Evolutionary conservation across 139 green algal species (phyloP), one percentile per base, ranked within the genome.

Genomic region (Chlamydomonas incerta): DNA sequence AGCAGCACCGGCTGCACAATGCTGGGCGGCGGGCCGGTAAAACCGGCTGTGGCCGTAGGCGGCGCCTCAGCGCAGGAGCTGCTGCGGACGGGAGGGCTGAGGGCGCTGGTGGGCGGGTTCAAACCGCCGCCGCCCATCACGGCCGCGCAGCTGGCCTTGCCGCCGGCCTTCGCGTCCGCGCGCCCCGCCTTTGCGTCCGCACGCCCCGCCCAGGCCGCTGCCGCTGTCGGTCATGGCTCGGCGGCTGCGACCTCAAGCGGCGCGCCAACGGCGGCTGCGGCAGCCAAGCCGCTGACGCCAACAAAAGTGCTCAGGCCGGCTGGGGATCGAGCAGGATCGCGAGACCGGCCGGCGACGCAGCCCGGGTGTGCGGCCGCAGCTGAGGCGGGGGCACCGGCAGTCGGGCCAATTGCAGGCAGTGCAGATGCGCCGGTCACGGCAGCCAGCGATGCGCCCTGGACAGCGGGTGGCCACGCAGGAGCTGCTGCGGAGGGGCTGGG

Each of bases 71-170:
- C 74, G 1, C 28, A 57, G 50, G 72, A 80, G 72, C 74, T 82
- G 24, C 74, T 82, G 26, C 74, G 74, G 3, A 35, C 34, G 8
- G 57, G 14, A 2, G 74, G 74, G 11, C 34, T 37, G 33, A 24
- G 57, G 8, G 74, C 74, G 58, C 74, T 82, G 24, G 74, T 82
- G 34, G 74, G 74, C 17, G 73, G 73, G 31, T 55, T 81, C 31
- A 33, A 31, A 31, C 26, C 50, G n/a, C 31, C 52, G 52, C 31
- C 23, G 52, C 50, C 47, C 46, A 47, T 60, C 60, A 29, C 60
- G 3, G 24, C 24, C 24, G 60, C 23, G 20, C 52, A 52, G 31
- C 52, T 31, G 31, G 8, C 50, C 20, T 18, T 35, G 33, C 52
- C 46, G 24, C 50, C n/a, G 2, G 11, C 26, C n/a, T 31, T 11